Evolutionary conservation across 805 yeast genomes (phyloP), one percentile per base, ranked within the genome.

Genomic region (Candida takata): DNA sequence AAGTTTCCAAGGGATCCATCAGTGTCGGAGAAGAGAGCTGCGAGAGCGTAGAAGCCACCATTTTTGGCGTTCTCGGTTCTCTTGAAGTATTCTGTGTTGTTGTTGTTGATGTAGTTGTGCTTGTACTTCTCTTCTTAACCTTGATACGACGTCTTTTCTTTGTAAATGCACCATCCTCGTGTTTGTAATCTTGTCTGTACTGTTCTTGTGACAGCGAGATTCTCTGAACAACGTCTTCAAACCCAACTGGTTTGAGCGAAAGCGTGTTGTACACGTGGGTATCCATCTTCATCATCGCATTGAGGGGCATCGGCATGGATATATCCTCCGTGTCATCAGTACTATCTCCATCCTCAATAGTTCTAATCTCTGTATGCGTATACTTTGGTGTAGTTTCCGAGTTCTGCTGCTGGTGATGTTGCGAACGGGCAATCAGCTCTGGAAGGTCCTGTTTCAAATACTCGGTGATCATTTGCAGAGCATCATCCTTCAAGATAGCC

Each of bases 361-460:
- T n/a, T n/a, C n/a, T n/a, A n/a, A n/a, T n/a, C n/a, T n/a, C n/a
- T n/a, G 13, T 11, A 8, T 16, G 14, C 15, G 18, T 27, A n/a
- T 27, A 8, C 12, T 17, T n/a, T 7, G n/a, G 16, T 33, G 9
- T 27, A n/a, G 9, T 15, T 4, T 15, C n/a, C n/a, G n/a, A n/a
- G n/a, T n/a, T n/a, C n/a, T n/a, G n/a, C n/a, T n/a, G n/a, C n/a
- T n/a, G 23, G 23, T 20, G 7, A 10, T 20, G 9, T 10, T 20
- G 23, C 20, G 34, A 30, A 12, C 40, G 36, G 27, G 49, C 43
- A 2, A 53, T 35, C 16, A 43, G 28, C 27, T 33, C 40, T 5
- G 56, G 58, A 16, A 53, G 27, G 12, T 53, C 58, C 24, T 43
- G 43, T 21, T 50, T 49, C 8, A 53, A 16, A 12, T 42, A 35